Percentiles rank a stretch among this genome's conserved stretches.
Conservation (phyloP, 352 stramenopile species). For the Globisporangium middletonii region DNA sequence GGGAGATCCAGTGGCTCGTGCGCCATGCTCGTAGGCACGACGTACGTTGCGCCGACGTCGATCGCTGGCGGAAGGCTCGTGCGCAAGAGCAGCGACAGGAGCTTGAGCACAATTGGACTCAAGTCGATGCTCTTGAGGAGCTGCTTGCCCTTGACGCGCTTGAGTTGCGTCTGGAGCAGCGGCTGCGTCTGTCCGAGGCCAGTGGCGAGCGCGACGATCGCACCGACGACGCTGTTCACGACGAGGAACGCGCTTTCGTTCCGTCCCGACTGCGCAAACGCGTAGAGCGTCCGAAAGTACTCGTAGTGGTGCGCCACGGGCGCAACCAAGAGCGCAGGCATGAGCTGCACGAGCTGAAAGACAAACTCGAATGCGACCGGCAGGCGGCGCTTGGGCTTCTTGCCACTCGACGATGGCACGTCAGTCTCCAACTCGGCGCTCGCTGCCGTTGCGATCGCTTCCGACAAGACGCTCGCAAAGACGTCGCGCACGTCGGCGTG, state of each 20-base stretch:
- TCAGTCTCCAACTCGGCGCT: conserved; percentile 40
- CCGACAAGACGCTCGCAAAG: conserved; percentile 56
- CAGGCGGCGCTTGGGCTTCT: conserved; percentile 11
- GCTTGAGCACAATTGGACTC: conserved; percentile 59
- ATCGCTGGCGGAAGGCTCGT: conserved; percentile 66
- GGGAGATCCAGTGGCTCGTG: conserved; percentile 69
- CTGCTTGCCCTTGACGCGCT: conserved; percentile 59
- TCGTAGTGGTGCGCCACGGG: conserved; percentile 62
- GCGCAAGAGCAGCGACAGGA: conserved; percentile 69
- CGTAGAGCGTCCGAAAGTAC: conserved; percentile 71
- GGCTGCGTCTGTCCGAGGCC: conserved; percentile 51
- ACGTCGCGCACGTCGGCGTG: conserved; percentile 64
- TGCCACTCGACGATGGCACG: neutral
- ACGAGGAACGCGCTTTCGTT: conserved; percentile 82
- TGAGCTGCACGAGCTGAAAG: conserved; percentile 70
- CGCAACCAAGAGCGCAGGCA: conserved; percentile 66
- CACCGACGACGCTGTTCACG: conserved; percentile 76
- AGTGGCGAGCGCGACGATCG: conserved; percentile 62
- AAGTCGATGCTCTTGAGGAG: conserved; percentile 80
- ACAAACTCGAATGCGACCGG: conserved; percentile 81
- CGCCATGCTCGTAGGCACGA: conserved; percentile 56
- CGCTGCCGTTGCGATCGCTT: conserved; percentile 59
- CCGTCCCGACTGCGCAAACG: conserved; percentile 72
- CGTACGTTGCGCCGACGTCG: conserved; percentile 34
- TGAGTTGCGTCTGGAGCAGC: conserved; percentile 56